phyloP scores from a whole-genome alignment of 1,284 basidiomycete species.

The Tylopilus sp. region DNA sequence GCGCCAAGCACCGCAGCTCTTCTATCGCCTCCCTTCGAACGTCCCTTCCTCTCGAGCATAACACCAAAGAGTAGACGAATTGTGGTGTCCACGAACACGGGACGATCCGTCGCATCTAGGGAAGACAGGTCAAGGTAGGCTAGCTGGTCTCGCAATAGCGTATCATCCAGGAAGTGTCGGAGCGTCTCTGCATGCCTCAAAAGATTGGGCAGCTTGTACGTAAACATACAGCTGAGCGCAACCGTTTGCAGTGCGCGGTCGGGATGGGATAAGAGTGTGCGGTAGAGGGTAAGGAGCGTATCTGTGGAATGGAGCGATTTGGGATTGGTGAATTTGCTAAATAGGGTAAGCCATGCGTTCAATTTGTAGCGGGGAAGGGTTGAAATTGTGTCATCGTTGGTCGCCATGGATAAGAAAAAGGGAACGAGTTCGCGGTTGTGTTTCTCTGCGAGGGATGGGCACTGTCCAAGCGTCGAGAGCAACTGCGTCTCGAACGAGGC shows the following conservation, averaged over 20 bases:
- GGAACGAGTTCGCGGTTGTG: conserved; percentile 79
- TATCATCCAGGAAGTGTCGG: conserved; percentile 74
- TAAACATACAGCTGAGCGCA: conserved; percentile 77
- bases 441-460: conserved; percentile 70
- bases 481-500: conserved; percentile 78
- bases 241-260: conserved; percentile 76
- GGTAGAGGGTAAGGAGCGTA: conserved; percentile 65
- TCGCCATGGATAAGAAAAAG: conserved; percentile 61
- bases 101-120: conserved; percentile 61
- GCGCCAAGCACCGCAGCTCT: conserved; percentile 73
- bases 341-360: conserved; percentile 75
- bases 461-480: conserved; percentile 62
- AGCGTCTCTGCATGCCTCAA: conserved; percentile 65
- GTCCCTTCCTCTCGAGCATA: conserved; percentile 80
- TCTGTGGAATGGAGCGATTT: conserved; percentile 76
- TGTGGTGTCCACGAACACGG: conserved; percentile 68
- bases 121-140: conserved; percentile 64
- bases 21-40: conserved; percentile 66
- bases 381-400: conserved; percentile 34
- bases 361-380: conserved; percentile 55
- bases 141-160: conserved; percentile 85
- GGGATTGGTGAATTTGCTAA: conserved; percentile 88
- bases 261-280: conserved; percentile 77
- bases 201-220: conserved; percentile 76
- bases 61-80: conserved; percentile 84